These are phyloP conservation scores for Phytophthora sp. DNA, from an alignment of 352 stramenopile genomes.

Conservation along the genomic window DNA sequence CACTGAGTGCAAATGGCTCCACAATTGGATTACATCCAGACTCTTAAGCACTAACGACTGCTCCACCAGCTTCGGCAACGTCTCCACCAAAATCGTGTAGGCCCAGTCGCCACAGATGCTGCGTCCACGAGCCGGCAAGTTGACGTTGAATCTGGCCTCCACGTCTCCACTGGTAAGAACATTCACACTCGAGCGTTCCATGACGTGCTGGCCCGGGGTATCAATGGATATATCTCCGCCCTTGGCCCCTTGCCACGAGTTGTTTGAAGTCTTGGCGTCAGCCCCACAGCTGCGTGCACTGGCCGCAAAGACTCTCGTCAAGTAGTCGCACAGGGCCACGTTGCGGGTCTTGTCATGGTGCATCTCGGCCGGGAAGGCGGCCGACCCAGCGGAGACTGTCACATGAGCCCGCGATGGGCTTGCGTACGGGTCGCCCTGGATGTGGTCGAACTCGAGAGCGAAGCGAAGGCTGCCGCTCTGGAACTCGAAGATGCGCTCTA, in stretches of 20 bases:
- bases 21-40: conserved; percentile 72
- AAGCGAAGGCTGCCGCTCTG: conserved; percentile 55
- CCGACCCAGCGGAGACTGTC: conserved; percentile 66
- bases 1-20: conserved; percentile 89
- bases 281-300: conserved; percentile 58
- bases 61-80: conserved; percentile 87
- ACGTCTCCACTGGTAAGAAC: conserved; percentile 83
- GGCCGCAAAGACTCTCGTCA: conserved; percentile 86
- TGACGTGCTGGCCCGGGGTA: conserved; percentile 92
- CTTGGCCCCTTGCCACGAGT: conserved; percentile 89
- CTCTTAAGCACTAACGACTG: conserved; percentile 78
- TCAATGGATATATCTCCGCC: conserved; percentile 96
- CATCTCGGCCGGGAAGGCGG: conserved; percentile 85
- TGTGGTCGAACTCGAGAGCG: conserved; percentile 90
- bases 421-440: conserved; percentile 96
- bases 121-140: conserved; percentile 93
- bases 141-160: conserved; percentile 95
- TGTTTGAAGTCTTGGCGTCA: conserved; percentile 68
- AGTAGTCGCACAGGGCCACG: conserved; percentile 90
- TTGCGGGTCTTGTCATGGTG: conserved; percentile 80
- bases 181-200: conserved; percentile 92
- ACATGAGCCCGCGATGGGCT: conserved; percentile 94
- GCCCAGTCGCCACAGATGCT: conserved; percentile 94
- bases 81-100: conserved; percentile 91
- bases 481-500: conserved; percentile 65